Base-by-base conservation (phyloP, 306 rosid genomes). In the Herpetospermum pedunculosum region DNA sequence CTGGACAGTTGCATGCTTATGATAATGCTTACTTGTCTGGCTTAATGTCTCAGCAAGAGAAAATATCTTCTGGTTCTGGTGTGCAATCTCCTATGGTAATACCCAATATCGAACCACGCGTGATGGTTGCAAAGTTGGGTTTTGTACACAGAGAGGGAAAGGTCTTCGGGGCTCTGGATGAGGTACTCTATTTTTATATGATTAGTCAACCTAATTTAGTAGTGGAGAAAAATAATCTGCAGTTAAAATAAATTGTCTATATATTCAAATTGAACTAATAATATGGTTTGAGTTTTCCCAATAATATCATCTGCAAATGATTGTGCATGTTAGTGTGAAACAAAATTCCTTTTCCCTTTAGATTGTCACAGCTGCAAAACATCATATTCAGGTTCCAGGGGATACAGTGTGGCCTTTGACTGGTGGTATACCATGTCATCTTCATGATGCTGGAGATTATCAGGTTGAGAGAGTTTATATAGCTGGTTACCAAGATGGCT, bases 401-500 rank as follows among this genome's bases (percentile, higher is more conserved):
- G 79, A 78, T 47, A 76, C 70, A 75, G 81, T 72, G 80, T 90
- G 96, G 96, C 92, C 97, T 71, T 83, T 87, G 87, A 85, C 87
- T 21, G 96, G 98, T 78, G 97, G 98, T 49, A 81, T 90, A 79
- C 92, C 90, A 75, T 80, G 84, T 77, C 86, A 79, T 67, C 29
- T 75, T 78, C 60, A 29, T 70, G 74, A 77, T 63, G 30, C 75
- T 38, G 88, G 81, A 78, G 75, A 72, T 76, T 88, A 78, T 81
- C 87, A 77, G 69, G 85, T 81, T 30, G 84, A 87, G 83, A 85
- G 77, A 79, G 59, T 92, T 60, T 92, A 87, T 76, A 78, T 90
- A 72, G 87, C 96, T 67, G 98, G 98, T 82, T 90, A 92, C 80
- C 86, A 72, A 82, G 96, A 92, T 83, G 98, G 97, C 75, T 92